Evolutionary conservation across 345 rosid genomes (phyloP).

Genomic region (Syzygium grande): DNA sequence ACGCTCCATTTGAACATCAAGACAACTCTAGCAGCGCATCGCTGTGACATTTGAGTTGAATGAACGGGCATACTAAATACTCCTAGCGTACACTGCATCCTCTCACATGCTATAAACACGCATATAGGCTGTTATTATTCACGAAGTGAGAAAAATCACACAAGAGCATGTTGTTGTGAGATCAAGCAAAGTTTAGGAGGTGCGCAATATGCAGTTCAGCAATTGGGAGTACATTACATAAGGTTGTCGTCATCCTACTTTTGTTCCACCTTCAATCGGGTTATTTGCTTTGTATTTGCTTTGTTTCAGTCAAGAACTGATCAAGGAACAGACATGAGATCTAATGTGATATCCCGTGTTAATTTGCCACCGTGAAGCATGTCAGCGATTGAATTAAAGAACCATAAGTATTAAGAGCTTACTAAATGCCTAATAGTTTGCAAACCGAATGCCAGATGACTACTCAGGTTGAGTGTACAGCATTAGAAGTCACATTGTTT

Average conservation of each 20-base stretch:
- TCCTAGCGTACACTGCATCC: not conserved
- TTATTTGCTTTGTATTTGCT: not conserved
- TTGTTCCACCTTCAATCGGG: not conserved
- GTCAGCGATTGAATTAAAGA: not conserved
- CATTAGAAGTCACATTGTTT: not conserved
- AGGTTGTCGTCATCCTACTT: not conserved
- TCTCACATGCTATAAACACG: not conserved
- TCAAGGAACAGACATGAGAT: not conserved
- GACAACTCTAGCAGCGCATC: not conserved
- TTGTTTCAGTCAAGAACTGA: not conserved
- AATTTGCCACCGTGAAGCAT: not conserved
- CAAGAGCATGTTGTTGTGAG: not conserved
- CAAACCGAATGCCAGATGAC: not conserved
- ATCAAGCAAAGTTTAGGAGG: not conserved
- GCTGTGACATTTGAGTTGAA: not conserved
- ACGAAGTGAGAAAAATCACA: not conserved
- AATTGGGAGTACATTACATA: not conserved
- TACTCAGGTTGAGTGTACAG: not conserved
- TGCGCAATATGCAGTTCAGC: not conserved
- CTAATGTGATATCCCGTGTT: not conserved
- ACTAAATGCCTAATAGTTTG: not conserved
- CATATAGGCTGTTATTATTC: not conserved
- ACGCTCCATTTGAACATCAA: not conserved
- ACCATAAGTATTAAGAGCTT: not conserved
- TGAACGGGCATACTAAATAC: not conserved